phyloP scores from a whole-genome alignment of 345 rosid genomes.

The Eucalyptus polyanthemos region DNA sequence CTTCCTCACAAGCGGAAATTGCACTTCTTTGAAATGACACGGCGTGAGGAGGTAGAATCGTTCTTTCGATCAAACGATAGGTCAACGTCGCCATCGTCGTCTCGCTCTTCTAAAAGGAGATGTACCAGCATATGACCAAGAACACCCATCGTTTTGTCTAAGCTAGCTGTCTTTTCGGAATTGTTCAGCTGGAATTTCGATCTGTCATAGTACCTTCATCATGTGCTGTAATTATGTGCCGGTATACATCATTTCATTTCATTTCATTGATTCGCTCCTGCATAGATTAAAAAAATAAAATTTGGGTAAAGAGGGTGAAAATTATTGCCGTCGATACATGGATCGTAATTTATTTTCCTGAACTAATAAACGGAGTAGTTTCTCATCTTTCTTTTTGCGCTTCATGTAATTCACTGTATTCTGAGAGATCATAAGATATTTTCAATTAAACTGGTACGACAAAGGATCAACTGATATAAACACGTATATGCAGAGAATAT shows the following conservation, averaged over 20 bases:
- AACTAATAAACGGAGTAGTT: background rate
- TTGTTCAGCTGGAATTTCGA: background rate
- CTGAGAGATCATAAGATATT: background rate
- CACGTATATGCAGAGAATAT: background rate
- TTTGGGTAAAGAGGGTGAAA: background rate
- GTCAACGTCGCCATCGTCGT: background rate
- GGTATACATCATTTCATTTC: background rate
- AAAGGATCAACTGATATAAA: background rate
- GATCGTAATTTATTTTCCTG: background rate
- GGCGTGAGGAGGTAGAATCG: slow-evolving; percentile 31
- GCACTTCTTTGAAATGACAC: slow-evolving; percentile 20
- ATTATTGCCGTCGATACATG: background rate
- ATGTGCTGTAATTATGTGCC: background rate
- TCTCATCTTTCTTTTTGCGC: background rate
- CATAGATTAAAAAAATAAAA: background rate
- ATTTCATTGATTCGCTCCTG: background rate
- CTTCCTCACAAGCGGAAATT: slow-evolving; percentile 4
- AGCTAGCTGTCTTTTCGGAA: background rate
- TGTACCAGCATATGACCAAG: slow-evolving; percentile 17
- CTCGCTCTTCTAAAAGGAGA: slow-evolving; percentile 14
- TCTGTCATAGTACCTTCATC: background rate
- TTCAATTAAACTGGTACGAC: background rate
- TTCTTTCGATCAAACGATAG: slow-evolving; percentile 13
- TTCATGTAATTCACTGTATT: background rate
- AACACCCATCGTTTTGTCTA: background rate